Base-by-base conservation (phyloP, 192 early-diverging fungal species). In the Thamnidium elegans region DNA sequence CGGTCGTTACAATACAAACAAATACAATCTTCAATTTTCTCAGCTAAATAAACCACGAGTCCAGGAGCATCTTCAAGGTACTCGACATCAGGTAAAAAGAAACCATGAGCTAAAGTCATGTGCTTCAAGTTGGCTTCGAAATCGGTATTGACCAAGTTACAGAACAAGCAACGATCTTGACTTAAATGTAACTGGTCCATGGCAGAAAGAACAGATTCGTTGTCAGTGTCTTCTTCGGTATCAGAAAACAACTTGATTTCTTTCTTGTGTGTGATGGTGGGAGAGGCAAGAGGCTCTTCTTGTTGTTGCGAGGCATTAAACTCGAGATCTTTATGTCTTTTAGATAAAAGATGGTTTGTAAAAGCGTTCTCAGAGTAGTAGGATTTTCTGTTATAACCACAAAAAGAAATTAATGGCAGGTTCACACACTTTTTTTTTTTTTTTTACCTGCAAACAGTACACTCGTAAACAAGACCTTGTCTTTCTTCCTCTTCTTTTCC, bases 31-130 rank as follows among this genome's bases (percentile, higher is more conserved):
- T 95, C 86, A 2, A 90, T 81, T 79, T 98, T 98, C 65, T 97
- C 94, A 6, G 85, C 92, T 46, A 99, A 78, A 67, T 96, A 97
- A 66, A 80, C 79, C 58, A 99, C 79, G 52, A 99, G 77, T 4
- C 96, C 97, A 42, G 81, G 83, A n/a, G 90, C 56, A 66, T 98
- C 92, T 5, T 87, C 86, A 46, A 99, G 72, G 68, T 89, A 96
- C 73, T 98, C 96, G 30, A 94, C 77, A 74, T 98, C 95, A 15
- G 97, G 97, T 60, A 99, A 86, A 66, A 98, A 99, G 73, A 99
- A 93, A 63, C 88, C 87, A 78, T 99, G 97, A 30, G 70, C 78
- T 36, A 71, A 71, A 11, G 88, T 79, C 97, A 99, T 99, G 79
- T 99, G 97, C 23, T 86, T 81, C 63, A 99, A 66, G 71, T 95